Evolutionary conservation across 768 basidiomycete genomes (phyloP), one percentile per base, ranked within the genome.

Genomic region (Antrodiella citrinella): DNA sequence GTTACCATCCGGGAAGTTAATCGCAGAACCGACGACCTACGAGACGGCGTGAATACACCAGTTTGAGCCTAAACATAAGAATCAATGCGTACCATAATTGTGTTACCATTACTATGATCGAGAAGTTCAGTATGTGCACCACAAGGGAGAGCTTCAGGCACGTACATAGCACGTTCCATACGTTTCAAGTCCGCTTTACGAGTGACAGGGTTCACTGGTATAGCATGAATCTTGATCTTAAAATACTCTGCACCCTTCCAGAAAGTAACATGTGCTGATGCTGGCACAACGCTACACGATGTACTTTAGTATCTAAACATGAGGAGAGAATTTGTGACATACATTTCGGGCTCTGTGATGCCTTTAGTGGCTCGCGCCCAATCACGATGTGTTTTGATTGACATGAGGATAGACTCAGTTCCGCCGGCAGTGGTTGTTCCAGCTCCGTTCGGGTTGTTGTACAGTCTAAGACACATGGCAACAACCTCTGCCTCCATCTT

Each of bases 401-500:
- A 83, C 92, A 97, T 93, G 45, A 99, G 72, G 57, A 98, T 97
- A 19, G 87, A 90, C 64, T 99, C 95, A 0, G 95, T 99, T 4
- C 95, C 95, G 12, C 95, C 95, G 0, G 86, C 86, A 1, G 95
- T 99, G 67, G 94, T 97, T 4, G 83, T 84, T 11, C 95, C 95
- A 10, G 91, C 90, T 13, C 91, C 91, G 45, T 77, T 69, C 1
- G 91, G 86, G 55, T 85, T 83, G 61, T 90, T 83, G 70, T 86
- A 97, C 74, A 94, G 73, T 51, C 77, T 76, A 44, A 95, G 72
- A 53, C 84, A 87, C 86, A 92, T 92, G 9, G 87, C 73, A 41
- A 94, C 91, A 22, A 94, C 78, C 61, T 97, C 94, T 13, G 92
- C 89, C 60, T 99, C 95, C 95, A 99, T 99, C 70, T 95, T 93